A percentile compares a stretch with the other conserved stretches of the same genome.
phyloP scores from a whole-genome alignment of 306 rosid species.

The Adenanthera pavonina region DNA sequence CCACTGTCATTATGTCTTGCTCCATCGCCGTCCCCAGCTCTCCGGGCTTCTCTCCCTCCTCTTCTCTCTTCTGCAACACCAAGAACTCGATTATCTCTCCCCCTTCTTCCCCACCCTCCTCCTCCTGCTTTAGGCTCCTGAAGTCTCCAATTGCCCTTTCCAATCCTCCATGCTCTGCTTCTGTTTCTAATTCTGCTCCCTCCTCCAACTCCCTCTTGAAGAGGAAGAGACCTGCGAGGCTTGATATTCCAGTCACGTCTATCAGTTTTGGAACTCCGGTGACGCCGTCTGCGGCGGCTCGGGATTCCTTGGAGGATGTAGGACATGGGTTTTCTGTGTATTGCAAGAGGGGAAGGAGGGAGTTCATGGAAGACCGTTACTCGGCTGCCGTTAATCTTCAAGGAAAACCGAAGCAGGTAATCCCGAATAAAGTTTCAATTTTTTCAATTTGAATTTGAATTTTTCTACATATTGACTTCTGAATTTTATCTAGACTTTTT shows the following conservation, averaged over 20 bases:
- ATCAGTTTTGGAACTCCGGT: conserved; percentile 48
- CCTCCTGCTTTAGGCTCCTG: conserved; percentile 67
- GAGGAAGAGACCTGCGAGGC: conserved; percentile 85
- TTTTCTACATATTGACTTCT: conserved; percentile 29
- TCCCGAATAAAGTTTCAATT: too few species aligned
- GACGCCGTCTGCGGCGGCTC: conserved; percentile 52
- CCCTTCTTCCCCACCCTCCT: conserved; percentile 48
- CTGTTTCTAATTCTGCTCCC: not conserved
- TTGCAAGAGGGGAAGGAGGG: conserved; percentile 93
- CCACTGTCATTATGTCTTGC: not conserved
- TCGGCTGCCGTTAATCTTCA: conserved; percentile 71
- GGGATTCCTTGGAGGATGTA: conserved; percentile 67
- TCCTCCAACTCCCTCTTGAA: conserved; percentile 56
- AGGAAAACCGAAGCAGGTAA: conserved; percentile 83
- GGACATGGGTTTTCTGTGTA: conserved; percentile 71
- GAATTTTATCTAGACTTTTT: conserved; percentile 26
- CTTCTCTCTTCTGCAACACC: conserved; percentile 19
- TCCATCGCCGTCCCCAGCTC: conserved; percentile 7
- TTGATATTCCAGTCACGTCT: conserved; percentile 72
- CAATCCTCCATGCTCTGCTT: not conserved
- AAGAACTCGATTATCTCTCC: conserved; percentile 30
- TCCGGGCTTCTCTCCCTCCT: conserved; percentile 4
- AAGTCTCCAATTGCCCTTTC: conserved; percentile 57
- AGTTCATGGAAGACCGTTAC: conserved; percentile 88
- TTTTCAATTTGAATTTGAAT: not conserved